Conservation (phyloP, 306 rosid genomes). For the Malus asiatica region DNA sequence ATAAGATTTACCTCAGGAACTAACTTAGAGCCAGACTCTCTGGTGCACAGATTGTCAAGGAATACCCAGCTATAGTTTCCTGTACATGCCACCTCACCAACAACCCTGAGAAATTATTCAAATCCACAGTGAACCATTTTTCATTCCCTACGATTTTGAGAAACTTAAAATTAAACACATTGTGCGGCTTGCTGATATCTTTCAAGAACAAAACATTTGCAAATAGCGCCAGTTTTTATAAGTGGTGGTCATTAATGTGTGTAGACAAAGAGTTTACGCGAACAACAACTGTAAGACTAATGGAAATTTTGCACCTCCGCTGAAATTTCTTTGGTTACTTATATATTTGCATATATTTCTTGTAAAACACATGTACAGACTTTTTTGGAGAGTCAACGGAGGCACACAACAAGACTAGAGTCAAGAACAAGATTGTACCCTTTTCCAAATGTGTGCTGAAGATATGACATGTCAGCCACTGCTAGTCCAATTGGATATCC, state of each 20-base stretch:
- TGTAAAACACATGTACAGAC: background rate
- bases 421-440: constrained; percentile 46
- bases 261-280: background rate
- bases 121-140: background rate
- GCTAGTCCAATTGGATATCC: constrained; percentile 41
- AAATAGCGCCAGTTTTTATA: background rate
- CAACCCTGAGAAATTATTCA: constrained; percentile 40
- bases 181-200: background rate
- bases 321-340: background rate
- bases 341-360: background rate
- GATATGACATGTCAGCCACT: constrained; percentile 53
- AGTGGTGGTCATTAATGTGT: background rate
- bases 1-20: constrained; percentile 45
- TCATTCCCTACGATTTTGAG: background rate
- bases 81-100: constrained; percentile 64
- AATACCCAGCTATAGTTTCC: constrained; percentile 63
- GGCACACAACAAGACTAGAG: constrained; percentile 1
- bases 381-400: background rate
- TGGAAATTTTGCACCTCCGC: constrained; percentile 3
- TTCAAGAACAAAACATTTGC: background rate
- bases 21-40: constrained; percentile 24
- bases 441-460: constrained; percentile 60
- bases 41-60: constrained; percentile 31
- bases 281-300: background rate
- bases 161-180: background rate